These are phyloP conservation scores for Cercospora zeae-maydis DNA, from an alignment of 2,329 filamentous ascomycete genomes.

Conservation along the genomic window DNA sequence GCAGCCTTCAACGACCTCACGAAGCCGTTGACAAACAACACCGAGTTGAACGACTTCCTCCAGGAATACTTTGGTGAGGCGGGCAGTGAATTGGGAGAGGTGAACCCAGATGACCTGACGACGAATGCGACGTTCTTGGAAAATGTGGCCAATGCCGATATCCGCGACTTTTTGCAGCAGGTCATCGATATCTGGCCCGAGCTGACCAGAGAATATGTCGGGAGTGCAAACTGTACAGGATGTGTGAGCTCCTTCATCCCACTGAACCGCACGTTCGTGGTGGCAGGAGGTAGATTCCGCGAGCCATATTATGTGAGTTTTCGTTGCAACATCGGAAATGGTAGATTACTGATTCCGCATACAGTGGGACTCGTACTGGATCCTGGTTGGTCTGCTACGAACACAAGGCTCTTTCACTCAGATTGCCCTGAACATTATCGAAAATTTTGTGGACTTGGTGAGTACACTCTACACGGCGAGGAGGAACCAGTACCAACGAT, in stretches of 20 bases:
- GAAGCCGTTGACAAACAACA: constrained; percentile 61
- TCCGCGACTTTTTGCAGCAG: constrained; percentile 59
- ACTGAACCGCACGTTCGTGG: constrained; percentile 65
- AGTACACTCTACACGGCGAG: background rate
- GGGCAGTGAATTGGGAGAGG: constrained; percentile 58
- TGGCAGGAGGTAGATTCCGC: constrained; percentile 67
- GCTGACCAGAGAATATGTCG: constrained; percentile 58
- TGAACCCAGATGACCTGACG: constrained; percentile 50
- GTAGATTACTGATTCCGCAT: background rate
- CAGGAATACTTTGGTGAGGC: constrained; percentile 60
- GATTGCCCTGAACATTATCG: constrained; percentile 64
- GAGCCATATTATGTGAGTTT: constrained; percentile 71
- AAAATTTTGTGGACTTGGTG: constrained; percentile 63
- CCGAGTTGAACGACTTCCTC: constrained; percentile 60
- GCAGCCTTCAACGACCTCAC: constrained; percentile 57
- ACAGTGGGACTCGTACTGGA: constrained; percentile 13
- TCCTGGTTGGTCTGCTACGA: constrained; percentile 61
- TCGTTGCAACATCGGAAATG: background rate
- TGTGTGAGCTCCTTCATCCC: constrained; percentile 65
- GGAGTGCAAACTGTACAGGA: constrained; percentile 52
- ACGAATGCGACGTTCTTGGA: constrained; percentile 59
- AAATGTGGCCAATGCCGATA: constrained; percentile 55
- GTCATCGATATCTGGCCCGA: constrained; percentile 69
- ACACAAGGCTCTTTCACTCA: constrained; percentile 61
- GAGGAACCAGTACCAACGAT: background rate